phyloP scores from a whole-genome alignment of 2,329 filamentous ascomycete species.

The Fusarium napiforme region DNA sequence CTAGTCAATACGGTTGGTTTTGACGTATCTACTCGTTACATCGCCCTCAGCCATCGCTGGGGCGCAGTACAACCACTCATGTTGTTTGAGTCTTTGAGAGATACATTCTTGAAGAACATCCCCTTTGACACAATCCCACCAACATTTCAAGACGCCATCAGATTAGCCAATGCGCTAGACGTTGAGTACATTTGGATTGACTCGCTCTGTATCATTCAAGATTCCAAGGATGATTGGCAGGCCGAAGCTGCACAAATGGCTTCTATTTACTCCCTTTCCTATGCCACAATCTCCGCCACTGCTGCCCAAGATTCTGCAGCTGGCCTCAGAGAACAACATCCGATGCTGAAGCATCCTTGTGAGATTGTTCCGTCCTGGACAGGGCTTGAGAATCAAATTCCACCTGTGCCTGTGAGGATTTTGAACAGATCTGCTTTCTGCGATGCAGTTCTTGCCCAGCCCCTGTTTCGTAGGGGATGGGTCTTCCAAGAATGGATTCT shows the following conservation, averaged over 20 bases:
- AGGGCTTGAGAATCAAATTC: conserved; percentile 17
- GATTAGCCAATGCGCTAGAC: conserved; percentile 3
- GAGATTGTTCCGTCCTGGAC: conserved; percentile 24
- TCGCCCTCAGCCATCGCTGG: conserved; percentile 36
- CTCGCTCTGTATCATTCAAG: conserved; percentile 34
- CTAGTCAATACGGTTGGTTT: background rate
- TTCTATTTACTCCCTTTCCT: conserved; percentile 30
- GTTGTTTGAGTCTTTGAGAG: background rate
- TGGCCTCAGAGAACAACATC: conserved; percentile 17
- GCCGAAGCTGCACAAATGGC: conserved; percentile 31
- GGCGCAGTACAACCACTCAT: conserved; percentile 24
- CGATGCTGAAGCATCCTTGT: conserved; percentile 27
- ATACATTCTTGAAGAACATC: conserved; percentile 7
- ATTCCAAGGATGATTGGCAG: conserved; percentile 35
- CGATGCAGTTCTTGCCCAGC: conserved; percentile 27
- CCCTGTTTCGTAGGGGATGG: conserved; percentile 32
- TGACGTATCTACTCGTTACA: conserved; percentile 13
- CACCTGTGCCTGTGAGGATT: conserved; percentile 13
- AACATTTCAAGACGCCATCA: conserved; percentile 33
- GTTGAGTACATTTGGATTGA: conserved; percentile 36
- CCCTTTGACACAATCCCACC: conserved; percentile 18
- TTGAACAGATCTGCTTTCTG: conserved; percentile 25
- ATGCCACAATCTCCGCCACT: conserved; percentile 31
- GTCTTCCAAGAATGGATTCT: conserved; percentile 37
- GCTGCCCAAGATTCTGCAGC: conserved; percentile 23